Conservation (phyloP, 75 land plant species). For the Selaginella tamariscina region DNA sequence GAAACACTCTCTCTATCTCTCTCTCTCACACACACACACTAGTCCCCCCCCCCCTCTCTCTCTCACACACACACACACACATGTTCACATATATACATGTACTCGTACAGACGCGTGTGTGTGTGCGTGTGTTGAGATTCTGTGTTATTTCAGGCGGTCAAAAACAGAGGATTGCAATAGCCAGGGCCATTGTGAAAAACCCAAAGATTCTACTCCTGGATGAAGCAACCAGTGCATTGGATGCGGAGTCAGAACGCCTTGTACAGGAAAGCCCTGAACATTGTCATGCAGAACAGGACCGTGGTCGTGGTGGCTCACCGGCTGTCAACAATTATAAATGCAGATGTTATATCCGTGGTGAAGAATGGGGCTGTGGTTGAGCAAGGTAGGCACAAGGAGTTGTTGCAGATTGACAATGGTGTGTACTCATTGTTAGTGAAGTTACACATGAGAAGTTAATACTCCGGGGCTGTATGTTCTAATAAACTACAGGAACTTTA, state of each 20-base stretch:
- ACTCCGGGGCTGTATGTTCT: no score
- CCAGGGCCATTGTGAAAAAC: background rate
- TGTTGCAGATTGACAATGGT: constrained; percentile 11
- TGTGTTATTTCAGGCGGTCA: no score
- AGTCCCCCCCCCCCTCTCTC: no score
- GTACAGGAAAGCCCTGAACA: background rate
- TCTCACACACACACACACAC: no score
- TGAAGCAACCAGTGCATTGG: background rate
- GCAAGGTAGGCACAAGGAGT: constrained; percentile 12
- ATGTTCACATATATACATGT: no score
- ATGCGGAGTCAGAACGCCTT: background rate
- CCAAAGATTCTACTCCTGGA: background rate
- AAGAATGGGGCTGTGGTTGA: constrained; percentile 15
- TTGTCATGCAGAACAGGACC: constrained; percentile 1
- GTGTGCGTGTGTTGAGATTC: no score
- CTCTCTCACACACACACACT: no score
- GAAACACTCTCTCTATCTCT: no score
- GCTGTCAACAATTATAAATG: constrained; percentile 10
- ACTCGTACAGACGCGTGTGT: no score
- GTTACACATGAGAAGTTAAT: background rate
- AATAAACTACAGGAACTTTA: no score
- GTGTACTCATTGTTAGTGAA: constrained; percentile 9
- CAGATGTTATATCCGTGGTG: constrained; percentile 9
- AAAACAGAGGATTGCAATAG: background rate
- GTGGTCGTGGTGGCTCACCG: constrained; percentile 1